Conservation (phyloP, 495 filamentous ascomycete species). For the Ramalina peruviana region DNA sequence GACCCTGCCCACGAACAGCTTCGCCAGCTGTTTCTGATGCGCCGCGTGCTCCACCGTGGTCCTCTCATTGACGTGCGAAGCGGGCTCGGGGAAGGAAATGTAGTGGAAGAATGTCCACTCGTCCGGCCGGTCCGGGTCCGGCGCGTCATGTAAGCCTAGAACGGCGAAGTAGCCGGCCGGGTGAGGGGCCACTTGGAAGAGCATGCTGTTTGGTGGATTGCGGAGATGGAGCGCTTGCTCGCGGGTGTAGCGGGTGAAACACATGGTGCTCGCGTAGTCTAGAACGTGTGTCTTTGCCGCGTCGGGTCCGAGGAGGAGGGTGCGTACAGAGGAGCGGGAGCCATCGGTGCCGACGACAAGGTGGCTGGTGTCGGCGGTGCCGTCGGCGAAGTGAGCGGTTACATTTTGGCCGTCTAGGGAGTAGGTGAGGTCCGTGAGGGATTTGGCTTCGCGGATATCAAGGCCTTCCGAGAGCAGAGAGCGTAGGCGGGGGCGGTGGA, state of each 20-base stretch:
- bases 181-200: not conserved
- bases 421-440: conserved; percentile 4
- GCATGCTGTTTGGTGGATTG: not conserved
- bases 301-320: conserved; percentile 10
- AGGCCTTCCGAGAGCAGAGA: conserved; percentile 20
- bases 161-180: not conserved
- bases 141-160: conserved; percentile 12
- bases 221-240: conserved; percentile 18
- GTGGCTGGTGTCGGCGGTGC: conserved; percentile 6
- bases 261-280: conserved; percentile 14
- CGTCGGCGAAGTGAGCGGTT: conserved; percentile 14
- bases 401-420: conserved; percentile 14
- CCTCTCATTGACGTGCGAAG: conserved; percentile 2
- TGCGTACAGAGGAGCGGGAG: conserved; percentile 10
- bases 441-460: conserved; percentile 20
- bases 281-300: not conserved
- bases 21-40: conserved; percentile 25
- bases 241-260: conserved; percentile 15
- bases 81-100: conserved; percentile 21
- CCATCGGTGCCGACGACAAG: conserved; percentile 17
- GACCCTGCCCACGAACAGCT: conserved; percentile 25
- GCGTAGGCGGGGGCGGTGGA: conserved; percentile 26
- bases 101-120: conserved; percentile 25
- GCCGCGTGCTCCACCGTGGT: conserved; percentile 21
- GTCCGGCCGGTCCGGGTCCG: conserved; percentile 20